phyloP scores from a whole-genome alignment of 345 rosid genomes.

The Erucastrum elatum region DNA sequence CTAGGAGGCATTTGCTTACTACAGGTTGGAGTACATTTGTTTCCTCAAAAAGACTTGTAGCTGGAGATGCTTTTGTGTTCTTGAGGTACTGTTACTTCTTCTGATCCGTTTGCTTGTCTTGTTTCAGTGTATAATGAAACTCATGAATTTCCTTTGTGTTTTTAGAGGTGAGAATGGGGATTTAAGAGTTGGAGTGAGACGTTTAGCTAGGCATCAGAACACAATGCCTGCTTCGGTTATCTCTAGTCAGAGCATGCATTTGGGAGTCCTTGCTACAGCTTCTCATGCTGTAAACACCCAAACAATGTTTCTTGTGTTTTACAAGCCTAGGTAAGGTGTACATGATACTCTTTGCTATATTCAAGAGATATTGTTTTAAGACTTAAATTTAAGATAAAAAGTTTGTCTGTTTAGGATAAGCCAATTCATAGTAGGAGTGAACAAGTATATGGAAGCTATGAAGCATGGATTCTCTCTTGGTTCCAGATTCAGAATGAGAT shows the following conservation, averaged over 20 bases:
- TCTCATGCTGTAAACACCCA: conserved; percentile 61
- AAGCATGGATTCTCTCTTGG: conserved; percentile 58
- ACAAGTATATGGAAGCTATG: conserved; percentile 62
- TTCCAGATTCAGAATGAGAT: conserved; percentile 71
- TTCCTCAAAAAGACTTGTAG: conserved; percentile 64
- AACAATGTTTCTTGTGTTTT: conserved; percentile 66
- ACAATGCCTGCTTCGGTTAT: conserved; percentile 67
- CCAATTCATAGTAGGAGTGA: conserved; percentile 68
- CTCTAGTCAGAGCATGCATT: conserved; percentile 81
- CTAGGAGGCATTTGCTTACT: conserved; percentile 73
- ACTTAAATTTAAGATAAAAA: background rate
- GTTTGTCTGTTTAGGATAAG: conserved; percentile 50
- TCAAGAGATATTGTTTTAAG: background rate
- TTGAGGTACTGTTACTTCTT: conserved; percentile 48
- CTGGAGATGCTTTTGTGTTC: conserved; percentile 82
- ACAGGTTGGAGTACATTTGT: conserved; percentile 90
- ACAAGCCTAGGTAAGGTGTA: conserved; percentile 68
- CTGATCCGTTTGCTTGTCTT: background rate
- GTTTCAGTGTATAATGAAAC: background rate
- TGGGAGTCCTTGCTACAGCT: conserved; percentile 86
- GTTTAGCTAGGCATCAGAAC: conserved; percentile 55
- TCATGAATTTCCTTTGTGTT: conserved; percentile 36
- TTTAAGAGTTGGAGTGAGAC: conserved; percentile 66
- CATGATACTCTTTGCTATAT: conserved; percentile 6
- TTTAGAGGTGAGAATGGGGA: conserved; percentile 64